Evolutionary conservation across 208 protist species (phyloP).

Genomic region (Acanthamoeba healyi): DNA sequence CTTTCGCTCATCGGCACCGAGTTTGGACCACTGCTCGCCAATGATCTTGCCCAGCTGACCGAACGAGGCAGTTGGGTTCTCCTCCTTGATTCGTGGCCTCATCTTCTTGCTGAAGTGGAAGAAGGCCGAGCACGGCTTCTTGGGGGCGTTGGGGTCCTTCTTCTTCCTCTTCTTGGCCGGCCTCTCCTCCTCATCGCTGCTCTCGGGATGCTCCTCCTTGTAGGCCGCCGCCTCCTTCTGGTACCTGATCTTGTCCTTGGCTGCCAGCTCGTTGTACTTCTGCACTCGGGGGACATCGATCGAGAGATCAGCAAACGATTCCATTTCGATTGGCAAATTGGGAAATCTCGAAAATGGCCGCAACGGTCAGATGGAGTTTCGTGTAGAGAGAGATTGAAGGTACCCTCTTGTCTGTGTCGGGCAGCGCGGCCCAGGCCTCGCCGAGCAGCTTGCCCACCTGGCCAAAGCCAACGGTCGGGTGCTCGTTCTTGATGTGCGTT

Average conservation of each 20-base stretch:
- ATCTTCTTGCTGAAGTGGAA: conserved; percentile 55
- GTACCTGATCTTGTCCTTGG: not conserved
- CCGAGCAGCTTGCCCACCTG: not conserved
- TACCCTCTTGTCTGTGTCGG: not conserved
- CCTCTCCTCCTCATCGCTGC: conserved; percentile 10
- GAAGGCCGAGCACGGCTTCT: conserved; percentile 44
- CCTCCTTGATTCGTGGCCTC: not conserved
- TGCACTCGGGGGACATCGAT: not conserved
- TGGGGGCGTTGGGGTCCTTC: conserved; percentile 55
- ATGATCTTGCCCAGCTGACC: conserved; percentile 43
- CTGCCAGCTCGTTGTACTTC: conserved; percentile 10
- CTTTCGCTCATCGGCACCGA: conserved; percentile 3
- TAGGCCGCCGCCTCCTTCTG: not conserved
- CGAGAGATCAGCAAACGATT: not conserved
- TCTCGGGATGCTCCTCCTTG: not conserved
- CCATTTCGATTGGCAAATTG: not conserved
- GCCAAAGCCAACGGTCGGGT: not conserved
- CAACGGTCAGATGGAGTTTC: too few relatives aligned
- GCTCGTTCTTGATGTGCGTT: not conserved
- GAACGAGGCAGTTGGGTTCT: conserved; percentile 16
- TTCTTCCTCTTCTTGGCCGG: conserved; percentile 36
- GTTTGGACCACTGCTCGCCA: conserved; percentile 20
- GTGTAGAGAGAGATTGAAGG: too few relatives aligned
- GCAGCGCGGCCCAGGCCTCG: not conserved
- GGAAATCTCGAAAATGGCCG: too few relatives aligned